phyloP scores from a whole-genome alignment of 805 yeast species.

The Monosporozyma aerobia region DNA sequence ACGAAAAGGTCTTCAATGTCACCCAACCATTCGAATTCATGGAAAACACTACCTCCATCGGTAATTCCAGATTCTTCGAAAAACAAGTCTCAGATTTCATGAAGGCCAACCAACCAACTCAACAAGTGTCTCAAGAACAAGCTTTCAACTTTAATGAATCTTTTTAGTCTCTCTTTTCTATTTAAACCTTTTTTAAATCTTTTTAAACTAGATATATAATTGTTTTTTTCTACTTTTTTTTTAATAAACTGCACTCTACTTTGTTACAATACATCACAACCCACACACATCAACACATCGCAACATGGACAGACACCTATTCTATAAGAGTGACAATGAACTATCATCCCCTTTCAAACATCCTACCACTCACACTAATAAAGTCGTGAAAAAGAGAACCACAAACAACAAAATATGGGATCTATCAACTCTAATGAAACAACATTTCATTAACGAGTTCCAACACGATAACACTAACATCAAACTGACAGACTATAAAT shows the following conservation, averaged over 20 bases:
- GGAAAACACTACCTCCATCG: conserved; percentile 95
- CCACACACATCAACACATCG: background rate
- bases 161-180: conserved; percentile 40
- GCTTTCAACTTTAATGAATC: conserved; percentile 86
- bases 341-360: background rate
- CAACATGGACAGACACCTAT: background rate
- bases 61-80: conserved; percentile 97
- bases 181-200: background rate
- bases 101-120: conserved; percentile 74
- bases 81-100: conserved; percentile 97
- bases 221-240: background rate
- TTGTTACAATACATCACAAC: too few relatives aligned
- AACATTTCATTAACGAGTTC: conserved; percentile 14
- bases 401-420: conserved; percentile 17
- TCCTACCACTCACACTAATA: conserved; percentile 1
- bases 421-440: conserved; percentile 15
- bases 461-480: conserved; percentile 8
- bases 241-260: background rate
- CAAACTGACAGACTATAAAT: conserved; percentile 12
- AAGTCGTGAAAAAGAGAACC: conserved; percentile 4
- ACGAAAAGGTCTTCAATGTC: conserved; percentile 75
- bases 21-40: conserved; percentile 94
- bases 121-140: conserved; percentile 35
- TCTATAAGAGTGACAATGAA: background rate
- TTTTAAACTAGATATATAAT: background rate